Conservation (phyloP, 129 eudicot species). For the Flaveria trinervia region DNA sequence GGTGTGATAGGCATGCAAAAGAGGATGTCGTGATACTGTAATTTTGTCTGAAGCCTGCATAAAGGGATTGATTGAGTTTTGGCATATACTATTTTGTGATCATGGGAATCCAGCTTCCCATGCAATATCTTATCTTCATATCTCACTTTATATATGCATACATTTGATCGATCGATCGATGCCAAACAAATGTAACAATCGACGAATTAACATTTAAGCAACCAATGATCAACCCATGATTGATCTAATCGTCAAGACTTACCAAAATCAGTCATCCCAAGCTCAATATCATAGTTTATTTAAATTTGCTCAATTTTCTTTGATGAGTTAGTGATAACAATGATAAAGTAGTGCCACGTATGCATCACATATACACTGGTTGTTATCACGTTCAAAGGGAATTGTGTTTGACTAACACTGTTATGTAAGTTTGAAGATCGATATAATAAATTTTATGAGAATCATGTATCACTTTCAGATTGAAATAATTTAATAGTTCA, state of each 20-base stretch:
- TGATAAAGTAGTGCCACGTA: too few relatives aligned
- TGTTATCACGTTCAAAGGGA: too few relatives aligned
- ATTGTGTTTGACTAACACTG: too few relatives aligned
- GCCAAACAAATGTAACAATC: background rate
- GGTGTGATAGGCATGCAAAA: background rate
- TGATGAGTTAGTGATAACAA: too few relatives aligned
- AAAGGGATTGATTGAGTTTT: slow-evolving; percentile 35
- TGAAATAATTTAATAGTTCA: too few relatives aligned
- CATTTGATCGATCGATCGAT: background rate
- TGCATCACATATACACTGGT: too few relatives aligned
- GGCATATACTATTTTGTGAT: slow-evolving; percentile 31
- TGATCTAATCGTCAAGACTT: background rate
- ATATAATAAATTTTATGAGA: too few relatives aligned
- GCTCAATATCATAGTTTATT: too few relatives aligned
- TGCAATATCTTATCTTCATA: slow-evolving; percentile 33
- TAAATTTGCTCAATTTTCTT: too few relatives aligned
- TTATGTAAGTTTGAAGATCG: too few relatives aligned
- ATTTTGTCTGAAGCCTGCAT: slow-evolving; percentile 40
- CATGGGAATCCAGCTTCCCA: slow-evolving; percentile 35
- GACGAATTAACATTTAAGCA: background rate
- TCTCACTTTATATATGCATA: slow-evolving; percentile 18
- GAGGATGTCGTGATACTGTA: slow-evolving; percentile 22
- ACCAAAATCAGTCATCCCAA: background rate
- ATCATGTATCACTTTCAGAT: too few relatives aligned
- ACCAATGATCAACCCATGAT: background rate